phyloP scores from a whole-genome alignment of 2,329 filamentous ascomycete species.

The Beauveria caledonica region DNA sequence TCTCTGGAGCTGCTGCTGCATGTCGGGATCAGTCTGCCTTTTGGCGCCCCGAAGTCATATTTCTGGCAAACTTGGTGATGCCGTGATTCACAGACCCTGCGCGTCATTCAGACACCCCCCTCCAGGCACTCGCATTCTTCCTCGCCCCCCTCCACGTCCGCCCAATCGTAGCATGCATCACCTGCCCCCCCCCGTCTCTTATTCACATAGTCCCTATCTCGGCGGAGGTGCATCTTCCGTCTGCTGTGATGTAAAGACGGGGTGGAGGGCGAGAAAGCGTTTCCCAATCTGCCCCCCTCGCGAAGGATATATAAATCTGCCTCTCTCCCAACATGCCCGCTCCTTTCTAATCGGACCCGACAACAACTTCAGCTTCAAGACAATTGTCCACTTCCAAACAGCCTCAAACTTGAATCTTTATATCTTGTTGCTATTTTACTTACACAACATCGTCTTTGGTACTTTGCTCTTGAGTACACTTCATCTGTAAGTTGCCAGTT shows the following conservation, averaged over 20 bases:
- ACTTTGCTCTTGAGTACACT: background rate
- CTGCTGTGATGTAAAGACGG: background rate
- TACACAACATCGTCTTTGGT: background rate
- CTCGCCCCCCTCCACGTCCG: background rate
- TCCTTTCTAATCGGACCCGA: background rate
- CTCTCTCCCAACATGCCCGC: background rate
- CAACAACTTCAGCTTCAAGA: background rate
- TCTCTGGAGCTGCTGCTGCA: background rate
- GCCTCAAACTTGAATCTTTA: background rate
- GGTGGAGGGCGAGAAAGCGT: background rate
- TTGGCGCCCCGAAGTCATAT: background rate
- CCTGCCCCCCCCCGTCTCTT: background rate
- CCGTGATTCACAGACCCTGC: slow-evolving; percentile 1
- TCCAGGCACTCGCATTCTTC: background rate
- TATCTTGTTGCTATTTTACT: background rate
- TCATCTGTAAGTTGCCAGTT: slow-evolving; percentile 1
- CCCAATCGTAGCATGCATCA: slow-evolving; percentile 6
- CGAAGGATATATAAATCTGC: slow-evolving; percentile 2
- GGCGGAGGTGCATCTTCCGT: background rate
- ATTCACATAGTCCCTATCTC: slow-evolving; percentile 5
- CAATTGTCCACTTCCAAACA: background rate
- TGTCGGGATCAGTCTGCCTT: background rate
- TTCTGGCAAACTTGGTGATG: background rate
- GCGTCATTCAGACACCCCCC: background rate
- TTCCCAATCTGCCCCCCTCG: background rate